Conservation (phyloP, 257 asterid species). For the Lithospermum erythrorhizon region DNA sequence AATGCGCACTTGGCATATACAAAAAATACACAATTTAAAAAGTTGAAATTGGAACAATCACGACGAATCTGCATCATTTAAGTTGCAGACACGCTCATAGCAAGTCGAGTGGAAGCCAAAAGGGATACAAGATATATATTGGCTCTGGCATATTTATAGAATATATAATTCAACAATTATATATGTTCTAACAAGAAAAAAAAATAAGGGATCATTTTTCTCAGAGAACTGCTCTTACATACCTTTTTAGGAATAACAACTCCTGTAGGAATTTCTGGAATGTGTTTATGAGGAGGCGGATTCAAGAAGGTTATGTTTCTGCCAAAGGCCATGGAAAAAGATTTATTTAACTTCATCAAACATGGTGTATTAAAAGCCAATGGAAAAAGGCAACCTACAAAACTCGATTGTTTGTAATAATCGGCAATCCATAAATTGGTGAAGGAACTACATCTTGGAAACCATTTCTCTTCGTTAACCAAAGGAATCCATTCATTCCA, state of each 20-base stretch:
- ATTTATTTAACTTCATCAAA: not conserved
- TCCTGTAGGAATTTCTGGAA: slow-evolving; percentile 64
- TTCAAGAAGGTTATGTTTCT: slow-evolving; percentile 79
- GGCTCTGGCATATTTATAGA: not conserved
- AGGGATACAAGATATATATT: no score
- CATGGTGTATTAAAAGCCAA: not conserved
- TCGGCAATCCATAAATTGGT: slow-evolving; percentile 48
- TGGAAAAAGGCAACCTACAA: slow-evolving; percentile 46
- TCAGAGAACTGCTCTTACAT: slow-evolving; percentile 9
- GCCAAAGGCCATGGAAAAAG: slow-evolving; percentile 14
- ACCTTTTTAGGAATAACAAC: slow-evolving; percentile 67
- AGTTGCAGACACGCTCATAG: no score
- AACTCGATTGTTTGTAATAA: slow-evolving; percentile 41
- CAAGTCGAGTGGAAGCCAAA: no score
- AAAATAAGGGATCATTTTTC: not conserved
- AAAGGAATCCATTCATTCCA: slow-evolving; percentile 90
- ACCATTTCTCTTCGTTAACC: slow-evolving; percentile 65
- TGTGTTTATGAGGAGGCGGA: slow-evolving; percentile 68
- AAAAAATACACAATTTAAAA: no score
- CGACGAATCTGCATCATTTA: no score
- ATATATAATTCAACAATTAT: not conserved
- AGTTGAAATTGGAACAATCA: no score
- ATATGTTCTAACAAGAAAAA: not conserved
- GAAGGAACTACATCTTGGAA: slow-evolving; percentile 38
- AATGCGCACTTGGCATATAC: no score